These are phyloP conservation scores for Suillus paluster DNA, from an alignment of 768 basidiomycete genomes.

Conservation along the genomic window DNA sequence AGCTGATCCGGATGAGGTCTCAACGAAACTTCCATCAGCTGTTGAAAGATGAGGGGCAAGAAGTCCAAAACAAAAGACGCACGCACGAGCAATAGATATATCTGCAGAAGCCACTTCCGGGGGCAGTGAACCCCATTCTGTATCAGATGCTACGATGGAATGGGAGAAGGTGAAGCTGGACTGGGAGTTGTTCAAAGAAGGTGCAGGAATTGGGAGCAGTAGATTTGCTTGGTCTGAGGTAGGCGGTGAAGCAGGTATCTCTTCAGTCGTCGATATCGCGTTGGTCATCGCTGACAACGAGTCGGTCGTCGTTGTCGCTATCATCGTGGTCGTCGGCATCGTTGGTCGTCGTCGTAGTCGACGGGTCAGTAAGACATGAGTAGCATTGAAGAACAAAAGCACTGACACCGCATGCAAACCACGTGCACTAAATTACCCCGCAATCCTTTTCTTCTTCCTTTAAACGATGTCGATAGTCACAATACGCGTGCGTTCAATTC, in stretches of 20 bases:
- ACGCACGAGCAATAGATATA: constrained; percentile 63
- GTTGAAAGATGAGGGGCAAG: constrained; percentile 17
- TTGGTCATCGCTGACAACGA: neutral
- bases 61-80: constrained; percentile 10
- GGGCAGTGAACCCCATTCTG: constrained; percentile 47
- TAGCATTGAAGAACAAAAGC: constrained; percentile 11
- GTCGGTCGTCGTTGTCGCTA: too few relatives aligned
- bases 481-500: constrained; percentile 54
- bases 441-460: neutral
- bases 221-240: constrained; percentile 28
- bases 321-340: constrained; percentile 24
- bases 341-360: neutral
- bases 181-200: constrained; percentile 42
- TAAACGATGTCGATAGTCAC: constrained; percentile 67
- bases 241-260: neutral
- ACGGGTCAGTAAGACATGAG: constrained; percentile 2
- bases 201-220: constrained; percentile 48
- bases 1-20: constrained; percentile 76
- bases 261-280: neutral
- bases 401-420: constrained; percentile 11
- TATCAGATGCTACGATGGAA: constrained; percentile 37
- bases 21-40: constrained; percentile 82
- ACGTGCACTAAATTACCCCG: constrained; percentile 13
- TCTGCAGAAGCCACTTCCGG: constrained; percentile 59
- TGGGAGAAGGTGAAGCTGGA: constrained; percentile 52